Base-by-base conservation (phyloP, 2,329 filamentous ascomycete genomes). In the Pseudogymnoascus destructans region DNA sequence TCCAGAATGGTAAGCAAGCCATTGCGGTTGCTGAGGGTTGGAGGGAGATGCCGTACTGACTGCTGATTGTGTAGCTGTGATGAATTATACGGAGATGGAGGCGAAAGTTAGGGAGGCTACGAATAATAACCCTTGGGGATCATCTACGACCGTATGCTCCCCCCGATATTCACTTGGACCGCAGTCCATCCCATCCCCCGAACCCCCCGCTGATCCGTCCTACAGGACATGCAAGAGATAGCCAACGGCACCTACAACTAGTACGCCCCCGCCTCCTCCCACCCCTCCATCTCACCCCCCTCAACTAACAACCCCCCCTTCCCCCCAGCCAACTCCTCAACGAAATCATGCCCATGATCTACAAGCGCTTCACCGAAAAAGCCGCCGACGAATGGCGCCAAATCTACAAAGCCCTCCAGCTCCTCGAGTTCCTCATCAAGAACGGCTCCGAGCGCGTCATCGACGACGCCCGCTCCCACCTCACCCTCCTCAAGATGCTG, bases 261-360 rank as follows among this genome's bases (percentile, higher is more conserved):
- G 93, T 97, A 77, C 69, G 89, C 75, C 27, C 49, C 30, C 49
- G 32, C 55, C 36, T 56, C 33, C 9, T 9, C 55, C 58, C 56
- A 55, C 27, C 33, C 32, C 42, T 59, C 25, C 58, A 56, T 55
- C 27, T 33, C 33, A 15, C 61, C 32, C 23, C 60, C 3, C 36
- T 7, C 9, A 11, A 35, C 62, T 65, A 61, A 66, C 61, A n/a
- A n/a, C n/a, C n/a, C n/a, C 56, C 5, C 15, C n/a, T 36, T 7
- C 25, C 36, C 5, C 8, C 9, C 69, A 96, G 92, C 71, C 90
- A 95, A 82, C 82, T 91, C 57, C 83, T 98, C 59, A 97, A 97
- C 73, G 93, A 98, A 73, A 97, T 98, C 70, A 98, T 98, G 93
- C 93, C 93, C 64, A 93, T 98, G 89, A 95, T 98, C 70, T 98